These are phyloP conservation scores for Aspergillus sp. DNA, from an alignment of 2,329 filamentous ascomycete genomes.

Conservation along the genomic window DNA sequence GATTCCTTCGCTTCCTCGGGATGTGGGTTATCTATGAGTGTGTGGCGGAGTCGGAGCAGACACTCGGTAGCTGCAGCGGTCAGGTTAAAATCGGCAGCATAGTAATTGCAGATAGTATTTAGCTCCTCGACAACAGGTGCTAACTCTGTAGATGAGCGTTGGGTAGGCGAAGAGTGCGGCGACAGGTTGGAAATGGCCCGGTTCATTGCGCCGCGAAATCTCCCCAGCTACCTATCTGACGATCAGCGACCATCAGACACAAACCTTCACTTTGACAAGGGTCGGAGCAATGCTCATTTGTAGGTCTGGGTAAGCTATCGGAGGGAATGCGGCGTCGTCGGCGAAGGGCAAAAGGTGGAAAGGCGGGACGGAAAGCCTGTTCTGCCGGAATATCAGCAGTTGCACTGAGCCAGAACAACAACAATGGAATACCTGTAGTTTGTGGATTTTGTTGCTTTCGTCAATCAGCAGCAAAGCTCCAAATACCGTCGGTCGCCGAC, in stretches of 20 bases:
- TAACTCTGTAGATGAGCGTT: slow-evolving; percentile 39
- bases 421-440: neutral
- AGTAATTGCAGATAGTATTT: slow-evolving; percentile 31
- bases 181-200: slow-evolving; percentile 29
- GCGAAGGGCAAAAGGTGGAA: slow-evolving; percentile 14
- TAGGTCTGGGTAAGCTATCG: slow-evolving; percentile 23
- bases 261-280: slow-evolving; percentile 29
- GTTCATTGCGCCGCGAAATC: slow-evolving; percentile 33
- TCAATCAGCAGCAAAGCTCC: neutral
- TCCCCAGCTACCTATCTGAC: slow-evolving; percentile 33
- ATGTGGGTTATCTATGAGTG: slow-evolving; percentile 54
- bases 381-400: slow-evolving; percentile 21
- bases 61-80: slow-evolving; percentile 52
- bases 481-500: neutral
- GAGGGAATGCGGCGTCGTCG: slow-evolving; percentile 17
- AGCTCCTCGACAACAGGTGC: slow-evolving; percentile 39
- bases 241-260: slow-evolving; percentile 35
- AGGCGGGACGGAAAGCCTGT: slow-evolving; percentile 15
- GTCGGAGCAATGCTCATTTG: slow-evolving; percentile 37
- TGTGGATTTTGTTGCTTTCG: neutral
- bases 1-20: slow-evolving; percentile 67
- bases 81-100: slow-evolving; percentile 31
- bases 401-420: slow-evolving; percentile 1
- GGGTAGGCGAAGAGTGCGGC: slow-evolving; percentile 31
- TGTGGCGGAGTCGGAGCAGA: slow-evolving; percentile 67